Base-by-base conservation (phyloP, 129 eudicot species). In the Flaveria brownii region DNA sequence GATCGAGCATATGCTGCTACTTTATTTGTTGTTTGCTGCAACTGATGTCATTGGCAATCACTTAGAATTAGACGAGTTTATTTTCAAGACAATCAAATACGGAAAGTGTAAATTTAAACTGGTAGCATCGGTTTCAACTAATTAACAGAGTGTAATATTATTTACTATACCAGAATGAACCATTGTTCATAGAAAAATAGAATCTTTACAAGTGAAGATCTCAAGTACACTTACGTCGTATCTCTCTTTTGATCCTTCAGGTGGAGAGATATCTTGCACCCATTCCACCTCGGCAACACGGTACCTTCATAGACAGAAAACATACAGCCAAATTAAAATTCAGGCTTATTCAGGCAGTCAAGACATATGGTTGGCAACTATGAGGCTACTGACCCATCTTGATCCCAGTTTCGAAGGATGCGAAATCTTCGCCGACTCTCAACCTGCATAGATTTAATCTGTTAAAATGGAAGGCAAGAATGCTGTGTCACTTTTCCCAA, bases 201-300 rank as follows among this genome's bases (percentile, higher is more conserved):
- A 45, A 59, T 28, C 51, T n/a, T 41, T 55, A 71, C n/a, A 71
- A 49, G 57, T 68, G 18, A 43, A 56, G 68, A 54, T 68, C 59
- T 56, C 30, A 68, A 17, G 55, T 49, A 56, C 46, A 79, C 92
- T 86, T 85, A 95, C 97, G 23, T 89, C 97, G 78, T 72, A 28
- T 75, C 79, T 86, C 85, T 86, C 98, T 47, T 54, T 57, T 66
- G 95, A 74, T 81, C 96, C 98, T 74, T 84, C 98, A 61, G 87
- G 82, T 73, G 89, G 96, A 80, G 56, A 76, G 20, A 84, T 42
- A 85, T 95, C 99, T 70, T 89, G 85, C 59, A 89, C 87, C 99
- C 99, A 95, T 80, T 95, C 96, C 72, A 91, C 91, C 82, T 89
- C 96, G 10, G 96, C 99, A 33, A 95, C 88, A 26, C 97, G 97